These are phyloP conservation scores for Aureobasidium musti DNA, from an alignment of 2,329 filamentous ascomycete genomes.

Conservation along the genomic window DNA sequence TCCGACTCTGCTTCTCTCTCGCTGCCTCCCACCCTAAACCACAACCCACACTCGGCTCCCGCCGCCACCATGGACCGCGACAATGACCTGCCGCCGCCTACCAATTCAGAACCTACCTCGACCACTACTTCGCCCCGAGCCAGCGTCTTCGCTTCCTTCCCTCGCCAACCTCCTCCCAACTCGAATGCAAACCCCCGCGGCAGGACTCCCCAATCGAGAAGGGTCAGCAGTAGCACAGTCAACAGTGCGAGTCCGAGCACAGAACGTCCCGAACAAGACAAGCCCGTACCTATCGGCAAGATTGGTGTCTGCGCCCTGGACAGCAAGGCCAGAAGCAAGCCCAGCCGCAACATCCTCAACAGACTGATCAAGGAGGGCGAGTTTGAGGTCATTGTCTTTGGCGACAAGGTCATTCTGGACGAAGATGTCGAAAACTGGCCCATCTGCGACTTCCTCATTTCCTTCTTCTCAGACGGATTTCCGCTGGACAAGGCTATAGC, in stretches of 20 bases:
- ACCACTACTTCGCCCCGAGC: slow-evolving; percentile 12
- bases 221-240: slow-evolving; percentile 78
- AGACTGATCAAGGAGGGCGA: slow-evolving; percentile 88
- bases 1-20: slow-evolving; percentile 6
- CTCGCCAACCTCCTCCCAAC: slow-evolving; percentile 12
- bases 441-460: slow-evolving; percentile 93
- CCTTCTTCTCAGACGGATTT: slow-evolving; percentile 97
- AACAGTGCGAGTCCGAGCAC: slow-evolving; percentile 80
- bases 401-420: slow-evolving; percentile 97
- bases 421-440: slow-evolving; percentile 97
- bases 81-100: not conserved
- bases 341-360: slow-evolving; percentile 93
- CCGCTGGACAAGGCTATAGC: slow-evolving; percentile 95
- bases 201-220: slow-evolving; percentile 61
- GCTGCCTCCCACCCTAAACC: not conserved
- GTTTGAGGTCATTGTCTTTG: slow-evolving; percentile 97
- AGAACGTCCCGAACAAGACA: slow-evolving; percentile 63
- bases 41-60: not conserved
- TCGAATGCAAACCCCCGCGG: slow-evolving; percentile 32
- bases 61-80: slow-evolving; percentile 20
- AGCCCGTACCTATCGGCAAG: slow-evolving; percentile 56
- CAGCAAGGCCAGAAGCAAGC: slow-evolving; percentile 94
- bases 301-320: slow-evolving; percentile 97
- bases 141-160: slow-evolving; percentile 22
- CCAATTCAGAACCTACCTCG: slow-evolving; percentile 14